phyloP scores from a whole-genome alignment of 805 yeast species.

The Zygosaccharomyces lentus region DNA sequence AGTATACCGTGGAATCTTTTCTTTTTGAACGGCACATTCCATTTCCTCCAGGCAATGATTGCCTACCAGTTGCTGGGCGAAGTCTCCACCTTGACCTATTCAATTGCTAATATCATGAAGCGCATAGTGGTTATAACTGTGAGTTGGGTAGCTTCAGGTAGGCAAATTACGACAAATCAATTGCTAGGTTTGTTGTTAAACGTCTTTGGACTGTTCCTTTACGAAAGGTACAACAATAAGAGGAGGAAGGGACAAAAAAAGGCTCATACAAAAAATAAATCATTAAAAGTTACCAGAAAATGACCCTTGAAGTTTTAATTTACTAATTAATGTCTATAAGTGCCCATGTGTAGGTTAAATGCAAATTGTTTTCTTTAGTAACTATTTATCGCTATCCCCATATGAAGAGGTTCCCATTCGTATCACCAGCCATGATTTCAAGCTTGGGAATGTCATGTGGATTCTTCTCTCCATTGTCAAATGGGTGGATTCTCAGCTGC shows the following conservation, averaged over 20 bases:
- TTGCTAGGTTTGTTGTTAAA: constrained; percentile 48
- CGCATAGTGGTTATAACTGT: constrained; percentile 78
- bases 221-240: constrained; percentile 44
- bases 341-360: background rate
- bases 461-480: constrained; percentile 9
- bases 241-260: constrained; percentile 7
- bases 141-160: constrained; percentile 64
- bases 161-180: constrained; percentile 44
- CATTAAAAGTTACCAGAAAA: background rate
- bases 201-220: constrained; percentile 53
- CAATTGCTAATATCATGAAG: constrained; percentile 83
- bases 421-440: constrained; percentile 52
- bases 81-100: constrained; percentile 78
- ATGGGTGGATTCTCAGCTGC: constrained; percentile 7
- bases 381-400: constrained; percentile 37
- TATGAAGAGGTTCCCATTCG: constrained; percentile 46
- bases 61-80: constrained; percentile 79
- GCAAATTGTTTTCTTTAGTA: background rate
- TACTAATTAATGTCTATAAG: background rate
- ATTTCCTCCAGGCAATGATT: constrained; percentile 72
- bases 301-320: background rate
- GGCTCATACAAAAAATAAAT: background rate
- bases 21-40: constrained; percentile 65
- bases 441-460: constrained; percentile 33
- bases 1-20: constrained; percentile 47